These are phyloP conservation scores for Trichothecium roseum DNA, from an alignment of 2,329 filamentous ascomycete species.

Conservation along the genomic window DNA sequence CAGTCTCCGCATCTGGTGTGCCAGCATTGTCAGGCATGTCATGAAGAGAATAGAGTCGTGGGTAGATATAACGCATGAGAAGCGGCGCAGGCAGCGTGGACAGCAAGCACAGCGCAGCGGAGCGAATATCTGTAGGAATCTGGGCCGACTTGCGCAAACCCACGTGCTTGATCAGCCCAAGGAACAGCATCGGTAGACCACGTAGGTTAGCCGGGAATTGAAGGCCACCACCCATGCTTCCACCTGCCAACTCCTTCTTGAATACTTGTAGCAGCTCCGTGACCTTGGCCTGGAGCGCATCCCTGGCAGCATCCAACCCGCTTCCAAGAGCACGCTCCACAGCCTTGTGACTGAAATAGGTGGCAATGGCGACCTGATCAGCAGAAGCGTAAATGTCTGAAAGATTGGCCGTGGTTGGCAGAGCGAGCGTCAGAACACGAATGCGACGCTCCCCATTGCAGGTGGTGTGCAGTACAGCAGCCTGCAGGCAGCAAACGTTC, in stretches of 20 bases:
- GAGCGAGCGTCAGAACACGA: constrained; percentile 81
- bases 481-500: constrained; percentile 85
- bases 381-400: constrained; percentile 91
- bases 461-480: constrained; percentile 91
- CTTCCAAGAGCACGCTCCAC: constrained; percentile 81
- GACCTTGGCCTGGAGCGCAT: constrained; percentile 83
- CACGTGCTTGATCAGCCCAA: constrained; percentile 93
- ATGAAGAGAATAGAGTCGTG: constrained; percentile 74
- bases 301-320: constrained; percentile 81
- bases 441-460: constrained; percentile 96
- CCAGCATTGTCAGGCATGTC: constrained; percentile 96
- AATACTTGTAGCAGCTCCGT: constrained; percentile 91
- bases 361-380: constrained; percentile 85
- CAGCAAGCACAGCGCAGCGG: constrained; percentile 84
- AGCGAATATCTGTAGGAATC: constrained; percentile 87
- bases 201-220: constrained; percentile 92
- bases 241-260: constrained; percentile 90
- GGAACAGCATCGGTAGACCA: constrained; percentile 78
- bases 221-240: constrained; percentile 88
- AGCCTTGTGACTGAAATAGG: constrained; percentile 95
- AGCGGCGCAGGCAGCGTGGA: constrained; percentile 87
- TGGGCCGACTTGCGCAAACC: constrained; percentile 86
- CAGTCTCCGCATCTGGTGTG: constrained; percentile 72
- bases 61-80: constrained; percentile 87
- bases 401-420: constrained; percentile 85